These are phyloP conservation scores for Cutaneotrichosporon sp. DNA, from an alignment of 1,284 basidiomycete species.

Conservation along the genomic window DNA sequence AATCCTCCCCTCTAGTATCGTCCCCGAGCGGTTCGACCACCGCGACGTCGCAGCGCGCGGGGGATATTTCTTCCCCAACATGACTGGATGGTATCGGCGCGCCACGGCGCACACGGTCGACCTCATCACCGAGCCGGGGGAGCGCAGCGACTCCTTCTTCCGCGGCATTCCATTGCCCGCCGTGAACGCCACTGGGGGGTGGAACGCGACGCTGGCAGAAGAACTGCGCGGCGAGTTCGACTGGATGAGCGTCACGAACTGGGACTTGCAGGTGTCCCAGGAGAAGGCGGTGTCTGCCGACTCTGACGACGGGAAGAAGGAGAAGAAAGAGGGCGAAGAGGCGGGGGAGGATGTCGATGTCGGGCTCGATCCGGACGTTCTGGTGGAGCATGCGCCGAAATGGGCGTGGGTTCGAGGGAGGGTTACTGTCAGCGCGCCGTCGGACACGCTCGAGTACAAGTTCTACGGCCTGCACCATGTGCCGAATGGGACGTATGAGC, in stretches of 20 bases:
- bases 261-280: slow-evolving; percentile 40
- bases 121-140: slow-evolving; percentile 6
- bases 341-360: slow-evolving; percentile 7
- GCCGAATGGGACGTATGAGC: slow-evolving; percentile 70
- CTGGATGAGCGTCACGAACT: slow-evolving; percentile 30
- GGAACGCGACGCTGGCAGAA: slow-evolving; percentile 37
- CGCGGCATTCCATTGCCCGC: slow-evolving; percentile 23
- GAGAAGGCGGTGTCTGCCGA: slow-evolving; percentile 22
- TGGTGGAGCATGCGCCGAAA: background rate
- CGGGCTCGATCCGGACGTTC: background rate
- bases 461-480: slow-evolving; percentile 65
- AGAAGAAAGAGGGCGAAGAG: slow-evolving; percentile 32
- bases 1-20: slow-evolving; percentile 23
- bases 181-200: slow-evolving; percentile 26
- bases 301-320: background rate
- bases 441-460: slow-evolving; percentile 34
- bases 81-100: slow-evolving; percentile 46
- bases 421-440: slow-evolving; percentile 1
- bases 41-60: background rate
- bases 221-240: slow-evolving; percentile 37
- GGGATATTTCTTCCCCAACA: slow-evolving; percentile 35
- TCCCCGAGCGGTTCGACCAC: slow-evolving; percentile 34
- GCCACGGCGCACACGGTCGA: slow-evolving; percentile 28
- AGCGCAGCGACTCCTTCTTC: slow-evolving; percentile 24
- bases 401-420: slow-evolving; percentile 5